Evolutionary conservation across 2,329 filamentous ascomycete genomes (phyloP).

Genomic region (Drechslerella coelobrocha): DNA sequence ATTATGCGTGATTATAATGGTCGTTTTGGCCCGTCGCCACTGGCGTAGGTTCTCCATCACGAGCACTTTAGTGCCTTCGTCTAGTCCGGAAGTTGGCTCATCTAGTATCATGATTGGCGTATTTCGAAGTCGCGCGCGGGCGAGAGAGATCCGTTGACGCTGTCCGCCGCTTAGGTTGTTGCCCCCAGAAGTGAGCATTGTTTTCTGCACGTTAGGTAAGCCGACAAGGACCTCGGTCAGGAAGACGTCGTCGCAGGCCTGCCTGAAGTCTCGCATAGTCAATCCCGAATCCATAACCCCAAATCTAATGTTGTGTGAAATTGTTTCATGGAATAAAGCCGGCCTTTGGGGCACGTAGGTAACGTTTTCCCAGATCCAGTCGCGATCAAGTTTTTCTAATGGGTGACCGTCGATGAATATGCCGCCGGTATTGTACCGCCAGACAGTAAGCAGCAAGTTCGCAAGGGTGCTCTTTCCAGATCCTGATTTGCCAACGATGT

Average conservation of each 20-base stretch:
- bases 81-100: slow-evolving; percentile 85
- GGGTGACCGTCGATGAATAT: slow-evolving; percentile 73
- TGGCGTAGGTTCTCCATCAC: slow-evolving; percentile 77
- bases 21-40: slow-evolving; percentile 83
- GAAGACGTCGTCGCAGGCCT: slow-evolving; percentile 71
- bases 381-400: slow-evolving; percentile 68
- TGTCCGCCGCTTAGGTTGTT: slow-evolving; percentile 82
- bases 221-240: slow-evolving; percentile 71
- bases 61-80: slow-evolving; percentile 71
- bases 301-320: slow-evolving; percentile 79
- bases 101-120: slow-evolving; percentile 84
- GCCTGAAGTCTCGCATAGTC: slow-evolving; percentile 65
- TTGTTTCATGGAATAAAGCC: slow-evolving; percentile 79
- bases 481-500: slow-evolving; percentile 83
- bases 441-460: slow-evolving; percentile 79
- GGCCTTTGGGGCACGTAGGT: slow-evolving; percentile 83
- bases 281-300: slow-evolving; percentile 66
- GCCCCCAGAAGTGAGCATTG: slow-evolving; percentile 73
- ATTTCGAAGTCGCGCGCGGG: slow-evolving; percentile 77
- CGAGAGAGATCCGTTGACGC: slow-evolving; percentile 78
- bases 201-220: slow-evolving; percentile 75
- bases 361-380: slow-evolving; percentile 79
- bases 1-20: slow-evolving; percentile 92
- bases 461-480: slow-evolving; percentile 91
- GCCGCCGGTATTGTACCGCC: slow-evolving; percentile 69